phyloP scores from a whole-genome alignment of 441 rosid species.

The Euphorbia schlechtendalii region DNA sequence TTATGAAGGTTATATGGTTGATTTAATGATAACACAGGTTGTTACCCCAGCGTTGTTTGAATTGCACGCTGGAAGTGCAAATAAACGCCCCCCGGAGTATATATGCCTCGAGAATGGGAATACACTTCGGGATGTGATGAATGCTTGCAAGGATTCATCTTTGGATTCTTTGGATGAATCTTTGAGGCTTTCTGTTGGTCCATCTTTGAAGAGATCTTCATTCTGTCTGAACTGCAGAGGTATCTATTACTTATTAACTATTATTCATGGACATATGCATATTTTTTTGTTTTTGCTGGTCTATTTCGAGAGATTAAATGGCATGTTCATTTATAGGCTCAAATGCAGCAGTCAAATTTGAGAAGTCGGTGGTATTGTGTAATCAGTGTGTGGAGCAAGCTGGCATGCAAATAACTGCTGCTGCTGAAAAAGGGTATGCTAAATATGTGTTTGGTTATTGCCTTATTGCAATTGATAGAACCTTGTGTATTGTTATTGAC shows the following conservation, averaged over 20 bases:
- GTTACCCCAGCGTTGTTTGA: conserved; percentile 53
- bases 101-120: conserved; percentile 65
- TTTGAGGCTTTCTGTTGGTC: conserved; percentile 37
- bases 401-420: conserved; percentile 24
- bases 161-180: conserved; percentile 53
- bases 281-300: neutral
- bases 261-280: conserved; percentile 3
- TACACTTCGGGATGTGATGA: conserved; percentile 78
- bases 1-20: neutral
- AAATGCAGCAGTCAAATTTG: conserved; percentile 21
- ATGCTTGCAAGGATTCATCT: conserved; percentile 57
- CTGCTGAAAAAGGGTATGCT: conserved; percentile 38
- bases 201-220: conserved; percentile 40
- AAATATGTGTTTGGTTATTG: too few relatives aligned
- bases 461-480: neutral
- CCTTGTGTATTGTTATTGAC: too few relatives aligned
- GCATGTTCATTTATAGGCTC: conserved; percentile 33
- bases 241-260: conserved; percentile 22
- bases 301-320: neutral
- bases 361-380: conserved; percentile 44
- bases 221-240: conserved; percentile 86
- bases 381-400: conserved; percentile 37
- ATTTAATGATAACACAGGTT: conserved; percentile 33
- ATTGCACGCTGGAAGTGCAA: conserved; percentile 76
- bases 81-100: conserved; percentile 79